Base-by-base conservation (phyloP, 495 filamentous ascomycete genomes). In the Jackrogersella multiformis region DNA sequence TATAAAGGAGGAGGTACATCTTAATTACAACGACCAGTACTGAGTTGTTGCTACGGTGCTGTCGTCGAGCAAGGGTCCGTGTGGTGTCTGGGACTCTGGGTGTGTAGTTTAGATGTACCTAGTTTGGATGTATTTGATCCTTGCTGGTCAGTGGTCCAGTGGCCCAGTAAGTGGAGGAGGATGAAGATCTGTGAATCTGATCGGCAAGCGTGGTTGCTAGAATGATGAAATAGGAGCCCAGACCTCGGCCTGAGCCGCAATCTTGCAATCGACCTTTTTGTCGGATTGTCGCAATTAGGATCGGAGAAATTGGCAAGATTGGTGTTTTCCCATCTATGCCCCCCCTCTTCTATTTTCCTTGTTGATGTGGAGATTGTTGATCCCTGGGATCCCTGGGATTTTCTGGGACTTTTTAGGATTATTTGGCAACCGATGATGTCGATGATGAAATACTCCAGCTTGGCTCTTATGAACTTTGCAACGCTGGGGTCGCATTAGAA, bases 171-270 rank as follows among this genome's bases (percentile, higher is more conserved):
- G 5, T 60, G 56, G 59, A 66, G 67, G 67, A 70, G 61, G 67
- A 62, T 59, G 61, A 65, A 70, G 61, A 70, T 70, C 67, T 70
- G 46, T 51, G 56, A 66, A 70, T 66, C 67, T 51, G 49, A 72
- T 72, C 58, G 69, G 63, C 69, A 64, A 63, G 16, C 59, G 42
- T 56, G 69, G 54, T 71, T 56, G 55, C 57, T 67, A 60, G 45
- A 67, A 74, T 72, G 63, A 70, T 61, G 66, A 72, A 70, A 72
- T 74, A 57, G 38, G 56, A 63, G 46, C 61, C 54, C 59, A 64
- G 57, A 61, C 38, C 61, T 64, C 69, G 72, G 72, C 72, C 69
- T 64, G 69, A 74, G 72, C 72, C 72, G 72, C 72, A 74, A 74
- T 74, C n/a, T 30, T 66, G 72, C 70, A 57, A 72, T 74, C n/a